A percentile compares a stretch with the other conserved stretches of the same genome.
These are phyloP conservation scores for Acacia confusa DNA, from an alignment of 306 rosid species.

Conservation along the genomic window DNA sequence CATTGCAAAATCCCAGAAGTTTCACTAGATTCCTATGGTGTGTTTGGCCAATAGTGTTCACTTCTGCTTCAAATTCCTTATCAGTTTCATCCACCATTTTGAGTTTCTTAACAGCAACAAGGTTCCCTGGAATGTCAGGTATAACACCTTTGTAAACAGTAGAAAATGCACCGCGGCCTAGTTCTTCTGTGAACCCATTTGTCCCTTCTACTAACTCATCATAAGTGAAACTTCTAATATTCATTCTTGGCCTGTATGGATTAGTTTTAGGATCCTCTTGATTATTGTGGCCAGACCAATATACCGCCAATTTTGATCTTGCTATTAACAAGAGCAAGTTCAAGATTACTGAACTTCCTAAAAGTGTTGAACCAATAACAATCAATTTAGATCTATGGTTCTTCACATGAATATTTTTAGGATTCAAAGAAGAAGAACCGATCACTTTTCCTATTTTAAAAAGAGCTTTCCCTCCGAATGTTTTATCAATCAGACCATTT, in stretches of 20 bases:
- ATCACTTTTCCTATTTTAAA: conserved; percentile 23
- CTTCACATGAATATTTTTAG: neutral
- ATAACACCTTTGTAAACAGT: conserved; percentile 37
- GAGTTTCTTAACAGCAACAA: neutral
- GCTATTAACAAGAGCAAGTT: neutral
- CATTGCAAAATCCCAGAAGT: conserved; percentile 30
- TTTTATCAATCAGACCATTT: neutral
- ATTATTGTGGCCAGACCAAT: neutral
- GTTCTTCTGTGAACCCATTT: conserved; percentile 30
- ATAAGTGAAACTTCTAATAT: conserved; percentile 21
- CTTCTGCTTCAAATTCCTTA: conserved; percentile 28
- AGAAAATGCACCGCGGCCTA: conserved; percentile 36
- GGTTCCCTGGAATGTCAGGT: neutral
- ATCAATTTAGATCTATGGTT: neutral
- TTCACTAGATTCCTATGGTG: conserved; percentile 28
- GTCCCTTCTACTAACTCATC: conserved; percentile 28
- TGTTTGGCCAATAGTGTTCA: conserved; percentile 20
- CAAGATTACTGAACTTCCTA: conserved; percentile 16
- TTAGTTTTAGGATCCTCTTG: neutral
- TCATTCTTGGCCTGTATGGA: neutral
- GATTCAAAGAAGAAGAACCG: neutral
- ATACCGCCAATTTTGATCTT: neutral
- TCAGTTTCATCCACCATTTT: conserved; percentile 1
- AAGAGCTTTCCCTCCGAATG: neutral
- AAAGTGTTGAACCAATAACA: conserved; percentile 20